Evolutionary conservation across 2,329 filamentous ascomycete genomes (phyloP).

Genomic region (Claviceps quebecensis): DNA sequence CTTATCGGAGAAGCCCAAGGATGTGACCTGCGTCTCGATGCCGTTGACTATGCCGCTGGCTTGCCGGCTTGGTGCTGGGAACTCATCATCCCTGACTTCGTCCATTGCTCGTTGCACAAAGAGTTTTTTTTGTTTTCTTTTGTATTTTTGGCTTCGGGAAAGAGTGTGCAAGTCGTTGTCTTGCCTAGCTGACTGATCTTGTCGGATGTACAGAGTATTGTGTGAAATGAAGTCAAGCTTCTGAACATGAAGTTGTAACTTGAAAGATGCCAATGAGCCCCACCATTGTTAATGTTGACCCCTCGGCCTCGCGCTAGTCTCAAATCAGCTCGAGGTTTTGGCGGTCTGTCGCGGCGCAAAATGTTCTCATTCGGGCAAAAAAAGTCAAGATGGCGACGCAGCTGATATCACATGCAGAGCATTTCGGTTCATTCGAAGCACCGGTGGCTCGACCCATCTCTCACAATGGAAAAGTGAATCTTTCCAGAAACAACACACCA

Average conservation of each 20-base stretch:
- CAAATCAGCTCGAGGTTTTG: constrained; percentile 14
- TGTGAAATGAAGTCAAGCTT: no score
- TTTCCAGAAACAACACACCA: neutral
- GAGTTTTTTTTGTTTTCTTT: neutral
- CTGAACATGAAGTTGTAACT: no score
- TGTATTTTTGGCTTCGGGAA: constrained; percentile 4
- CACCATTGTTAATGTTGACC: neutral
- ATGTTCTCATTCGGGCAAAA: constrained; percentile 11
- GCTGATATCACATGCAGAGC: neutral
- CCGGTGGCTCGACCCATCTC: neutral
- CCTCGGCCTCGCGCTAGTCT: constrained; percentile 22
- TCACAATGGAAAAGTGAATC: neutral
- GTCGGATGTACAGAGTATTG: neutral
- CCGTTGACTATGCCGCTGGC: constrained; percentile 50
- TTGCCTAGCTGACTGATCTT: neutral
- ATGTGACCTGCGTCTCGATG: constrained; percentile 56
- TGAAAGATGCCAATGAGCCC: neutral
- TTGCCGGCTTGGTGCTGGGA: constrained; percentile 51
- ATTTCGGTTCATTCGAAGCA: constrained; percentile 12
- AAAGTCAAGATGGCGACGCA: neutral
- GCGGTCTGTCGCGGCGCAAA: constrained; percentile 25
- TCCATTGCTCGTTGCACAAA: constrained; percentile 11
- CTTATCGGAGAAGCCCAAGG: constrained; percentile 71
- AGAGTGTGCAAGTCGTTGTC: neutral
- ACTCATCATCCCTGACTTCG: constrained; percentile 39